Base-by-base conservation (phyloP, 2,329 filamentous ascomycete species). In the Ophiostoma angusticollis region DNA sequence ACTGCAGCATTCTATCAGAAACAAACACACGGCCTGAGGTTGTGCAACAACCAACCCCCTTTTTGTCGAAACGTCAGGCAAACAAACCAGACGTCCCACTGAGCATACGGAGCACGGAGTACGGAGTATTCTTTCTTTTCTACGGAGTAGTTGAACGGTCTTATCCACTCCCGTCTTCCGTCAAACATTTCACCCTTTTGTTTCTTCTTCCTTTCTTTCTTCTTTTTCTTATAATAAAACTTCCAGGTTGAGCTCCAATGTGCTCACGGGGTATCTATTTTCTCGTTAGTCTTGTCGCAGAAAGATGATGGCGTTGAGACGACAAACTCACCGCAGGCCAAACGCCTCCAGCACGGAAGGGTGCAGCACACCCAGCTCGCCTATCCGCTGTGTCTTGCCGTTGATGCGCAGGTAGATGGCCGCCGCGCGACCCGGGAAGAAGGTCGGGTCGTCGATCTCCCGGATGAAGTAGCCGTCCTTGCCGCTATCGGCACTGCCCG, bases 261-360 rank as follows among this genome's bases (percentile, higher is more conserved):
- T 86, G 63, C 86, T 95, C 52, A 93, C 86, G 30, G 91, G 89
- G 67, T 87, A 89, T 67, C 77, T 81, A 40, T 28, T 35, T 9
- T 5, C 6, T 21, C n/a, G 24, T 40, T 24, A 37, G 12, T n/a
- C 32, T 27, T 5, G 9, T 18, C 3, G 13, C 11, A 28, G 9
- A 4, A n/a, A 9, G 13, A 12, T 6, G 17, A n/a, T n/a, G n/a
- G n/a, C n/a, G n/a, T n/a, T n/a, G n/a, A n/a, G n/a, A n/a, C n/a
- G n/a, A 16, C 21, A 6, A 33, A 59, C 69, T 54, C 61, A 85
- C 72, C 75, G 84, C 55, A 95, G 68, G 52, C 93, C 87, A 61
- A 91, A 95, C 54, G 93, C 91, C 58, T 94, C 85, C 53, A 96
- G 66, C 48, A 96, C 91, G 6, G 77, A 80, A 31, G 91, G 93